A percentile compares a stretch with the other conserved stretches of the same genome.
These are phyloP conservation scores for Heliamphora pulchella DNA, from an alignment of 179 eudicot genomes.

Conservation along the genomic window DNA sequence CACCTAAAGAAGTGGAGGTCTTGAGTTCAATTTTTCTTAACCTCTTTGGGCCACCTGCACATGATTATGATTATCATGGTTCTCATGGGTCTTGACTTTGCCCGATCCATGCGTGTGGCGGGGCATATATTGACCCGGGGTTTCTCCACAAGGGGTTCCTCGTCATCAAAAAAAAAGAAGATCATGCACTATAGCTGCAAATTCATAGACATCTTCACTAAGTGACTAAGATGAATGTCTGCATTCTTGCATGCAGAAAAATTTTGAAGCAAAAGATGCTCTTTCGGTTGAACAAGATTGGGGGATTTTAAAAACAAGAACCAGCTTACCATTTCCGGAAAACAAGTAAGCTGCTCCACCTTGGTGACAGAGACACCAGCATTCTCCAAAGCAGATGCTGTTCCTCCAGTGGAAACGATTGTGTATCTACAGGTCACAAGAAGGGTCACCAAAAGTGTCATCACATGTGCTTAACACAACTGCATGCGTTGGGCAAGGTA, in stretches of 20 bases:
- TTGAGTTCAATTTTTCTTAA: too few species aligned
- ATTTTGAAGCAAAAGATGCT: neutral
- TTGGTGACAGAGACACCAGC: conserved; percentile 76
- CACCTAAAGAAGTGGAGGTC: too few species aligned
- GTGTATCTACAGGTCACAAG: conserved; percentile 40
- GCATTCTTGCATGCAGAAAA: neutral
- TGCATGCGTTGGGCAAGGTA: neutral
- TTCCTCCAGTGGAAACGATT: conserved; percentile 97
- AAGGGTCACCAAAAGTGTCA: neutral
- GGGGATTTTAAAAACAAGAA: neutral
- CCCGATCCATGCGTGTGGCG: too few species aligned
- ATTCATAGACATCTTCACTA: neutral
- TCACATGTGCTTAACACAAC: neutral
- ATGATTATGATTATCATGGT: too few species aligned
- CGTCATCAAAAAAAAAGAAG: too few species aligned
- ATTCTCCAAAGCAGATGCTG: conserved; percentile 71
- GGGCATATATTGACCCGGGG: too few species aligned
- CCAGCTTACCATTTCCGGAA: conserved; percentile 83
- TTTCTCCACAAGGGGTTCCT: too few species aligned
- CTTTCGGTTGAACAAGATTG: neutral
- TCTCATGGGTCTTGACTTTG: too few species aligned
- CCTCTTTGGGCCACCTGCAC: too few species aligned
- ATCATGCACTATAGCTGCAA: neutral
- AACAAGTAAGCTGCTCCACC: conserved; percentile 75
- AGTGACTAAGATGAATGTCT: neutral